These are phyloP conservation scores for Lichina pygmaea DNA, from an alignment of 495 filamentous ascomycete species.

Conservation along the genomic window DNA sequence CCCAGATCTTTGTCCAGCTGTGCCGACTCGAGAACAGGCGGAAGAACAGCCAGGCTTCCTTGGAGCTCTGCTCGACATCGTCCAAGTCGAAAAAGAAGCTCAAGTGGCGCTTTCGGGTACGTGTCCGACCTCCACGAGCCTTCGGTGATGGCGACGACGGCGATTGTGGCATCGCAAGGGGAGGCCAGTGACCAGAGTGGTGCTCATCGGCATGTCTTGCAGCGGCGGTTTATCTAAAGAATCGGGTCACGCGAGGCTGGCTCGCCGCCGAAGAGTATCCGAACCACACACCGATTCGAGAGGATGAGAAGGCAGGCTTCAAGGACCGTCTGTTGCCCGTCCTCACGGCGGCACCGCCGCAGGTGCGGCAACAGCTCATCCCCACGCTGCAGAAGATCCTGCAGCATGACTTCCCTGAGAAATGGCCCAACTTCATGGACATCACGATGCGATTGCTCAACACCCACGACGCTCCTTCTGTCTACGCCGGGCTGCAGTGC, in stretches of 20 bases:
- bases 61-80: slow-evolving; percentile 70
- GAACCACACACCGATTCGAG: slow-evolving; percentile 43
- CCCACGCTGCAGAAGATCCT: slow-evolving; percentile 88
- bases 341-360: slow-evolving; percentile 49
- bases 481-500: slow-evolving; percentile 84
- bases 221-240: slow-evolving; percentile 97
- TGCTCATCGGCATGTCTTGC: slow-evolving; percentile 5
- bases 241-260: slow-evolving; percentile 82
- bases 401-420: slow-evolving; percentile 76
- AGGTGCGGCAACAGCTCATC: slow-evolving; percentile 70
- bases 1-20: slow-evolving; percentile 1
- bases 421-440: slow-evolving; percentile 82
- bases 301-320: slow-evolving; percentile 71
- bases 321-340: slow-evolving; percentile 69
- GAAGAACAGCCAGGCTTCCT: slow-evolving; percentile 76
- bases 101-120: slow-evolving; percentile 69
- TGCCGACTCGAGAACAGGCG: slow-evolving; percentile 28
- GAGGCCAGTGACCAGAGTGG: slow-evolving; percentile 3
- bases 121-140: slow-evolving; percentile 7
- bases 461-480: slow-evolving; percentile 55
- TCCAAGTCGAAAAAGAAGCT: slow-evolving; percentile 64
- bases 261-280: slow-evolving; percentile 42
- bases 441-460: slow-evolving; percentile 69
- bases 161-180: slow-evolving; percentile 1
- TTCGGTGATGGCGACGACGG: slow-evolving; percentile 1